Percentiles rank a stretch among this genome's conserved stretches.
These are phyloP conservation scores for Citrus sinensis DNA, from an alignment of 345 rosid species.

Conservation along the genomic window DNA sequence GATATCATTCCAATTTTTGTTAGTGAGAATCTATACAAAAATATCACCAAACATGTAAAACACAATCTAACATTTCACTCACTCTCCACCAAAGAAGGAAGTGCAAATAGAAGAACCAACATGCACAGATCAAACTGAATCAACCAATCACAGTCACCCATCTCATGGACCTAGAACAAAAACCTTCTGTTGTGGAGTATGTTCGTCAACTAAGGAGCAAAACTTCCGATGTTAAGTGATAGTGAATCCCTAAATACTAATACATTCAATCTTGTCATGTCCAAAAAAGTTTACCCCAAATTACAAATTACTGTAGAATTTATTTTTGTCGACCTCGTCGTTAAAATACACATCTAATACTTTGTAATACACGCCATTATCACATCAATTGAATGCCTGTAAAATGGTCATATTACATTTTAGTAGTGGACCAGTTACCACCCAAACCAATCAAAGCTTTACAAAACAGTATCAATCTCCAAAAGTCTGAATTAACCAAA, in stretches of 20 bases:
- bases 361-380: background rate
- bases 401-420: no score
- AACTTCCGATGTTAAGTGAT: background rate
- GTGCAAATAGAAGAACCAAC: background rate
- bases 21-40: background rate
- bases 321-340: background rate
- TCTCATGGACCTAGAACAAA: background rate
- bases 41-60: background rate
- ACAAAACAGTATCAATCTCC: no score
- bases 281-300: background rate
- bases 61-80: background rate
- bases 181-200: background rate
- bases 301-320: background rate
- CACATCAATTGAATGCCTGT: background rate
- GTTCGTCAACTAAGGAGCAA: background rate
- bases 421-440: no score
- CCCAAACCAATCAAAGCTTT: no score
- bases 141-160: background rate
- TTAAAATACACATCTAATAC: background rate
- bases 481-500: no score
- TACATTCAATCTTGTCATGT: background rate
- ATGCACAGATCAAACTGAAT: background rate
- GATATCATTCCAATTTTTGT: conserved; percentile 3
- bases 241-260: background rate
- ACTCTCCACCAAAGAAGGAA: background rate